These are phyloP conservation scores for Nicotiana otophora DNA, from an alignment of 257 asterid genomes.

Conservation along the genomic window DNA sequence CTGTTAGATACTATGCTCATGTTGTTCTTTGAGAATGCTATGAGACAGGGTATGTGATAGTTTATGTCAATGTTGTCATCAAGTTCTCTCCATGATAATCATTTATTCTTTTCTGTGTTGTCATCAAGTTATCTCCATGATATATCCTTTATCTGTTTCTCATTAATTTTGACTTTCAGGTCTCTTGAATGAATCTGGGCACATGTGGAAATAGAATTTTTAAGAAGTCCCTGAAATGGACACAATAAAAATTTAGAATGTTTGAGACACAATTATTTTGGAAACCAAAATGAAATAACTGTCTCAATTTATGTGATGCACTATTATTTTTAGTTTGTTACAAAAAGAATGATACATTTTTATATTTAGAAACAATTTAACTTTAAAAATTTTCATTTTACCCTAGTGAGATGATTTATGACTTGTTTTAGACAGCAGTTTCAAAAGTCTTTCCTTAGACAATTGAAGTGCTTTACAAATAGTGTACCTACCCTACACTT, in stretches of 20 bases:
- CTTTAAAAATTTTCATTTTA: too few species aligned
- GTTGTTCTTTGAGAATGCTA: neutral
- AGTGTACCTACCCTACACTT: neutral
- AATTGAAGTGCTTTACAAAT: neutral
- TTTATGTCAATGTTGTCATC: neutral
- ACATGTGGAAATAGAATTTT: neutral
- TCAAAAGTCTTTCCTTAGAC: too few species aligned
- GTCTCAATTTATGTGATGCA: too few species aligned
- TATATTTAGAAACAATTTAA: too few species aligned
- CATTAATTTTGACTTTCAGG: neutral
- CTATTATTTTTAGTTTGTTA: too few species aligned
- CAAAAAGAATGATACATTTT: too few species aligned
- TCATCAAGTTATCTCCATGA: neutral
- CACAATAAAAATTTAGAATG: neutral
- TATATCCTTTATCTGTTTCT: neutral
- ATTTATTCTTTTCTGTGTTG: neutral
- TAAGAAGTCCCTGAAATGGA: neutral
- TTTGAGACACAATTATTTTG: neutral
- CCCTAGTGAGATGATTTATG: too few species aligned
- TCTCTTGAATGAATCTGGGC: neutral
- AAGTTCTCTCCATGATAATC: neutral
- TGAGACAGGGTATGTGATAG: neutral
- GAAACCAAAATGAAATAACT: neutral
- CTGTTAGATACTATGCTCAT: neutral
- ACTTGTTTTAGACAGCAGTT: too few species aligned